Percentiles rank a stretch among this genome's conserved stretches.
These are phyloP conservation scores for Botrytis byssoidea DNA, from an alignment of 2,329 filamentous ascomycete species.

Conservation along the genomic window DNA sequence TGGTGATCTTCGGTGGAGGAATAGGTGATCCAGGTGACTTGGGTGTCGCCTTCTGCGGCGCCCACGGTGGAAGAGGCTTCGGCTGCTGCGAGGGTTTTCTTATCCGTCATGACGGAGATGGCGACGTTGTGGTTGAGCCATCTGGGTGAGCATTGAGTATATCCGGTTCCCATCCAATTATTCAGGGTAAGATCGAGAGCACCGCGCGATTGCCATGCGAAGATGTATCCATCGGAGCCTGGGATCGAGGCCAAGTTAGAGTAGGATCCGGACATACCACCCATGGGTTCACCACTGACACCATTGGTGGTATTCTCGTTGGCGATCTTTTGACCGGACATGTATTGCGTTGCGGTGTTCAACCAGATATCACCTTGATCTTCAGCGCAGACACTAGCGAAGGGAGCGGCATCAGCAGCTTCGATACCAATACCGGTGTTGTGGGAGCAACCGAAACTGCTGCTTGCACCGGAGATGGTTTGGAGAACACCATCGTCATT, in stretches of 20 bases:
- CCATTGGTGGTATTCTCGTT: conserved; percentile 63
- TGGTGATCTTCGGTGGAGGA: conserved; percentile 51
- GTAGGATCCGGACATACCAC: conserved; percentile 63
- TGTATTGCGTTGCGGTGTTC: conserved; percentile 58
- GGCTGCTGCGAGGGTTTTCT: conserved; percentile 53
- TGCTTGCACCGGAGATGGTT: conserved; percentile 49
- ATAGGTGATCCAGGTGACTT: conserved; percentile 59
- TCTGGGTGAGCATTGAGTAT: conserved; percentile 45
- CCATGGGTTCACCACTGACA: conserved; percentile 55
- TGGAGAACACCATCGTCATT: conserved; percentile 49
- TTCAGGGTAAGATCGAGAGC: conserved; percentile 54
- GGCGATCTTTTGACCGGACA: conserved; percentile 59
- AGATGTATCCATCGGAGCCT: conserved; percentile 54
- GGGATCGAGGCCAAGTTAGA: conserved; percentile 55
- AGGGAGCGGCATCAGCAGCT: conserved; percentile 49
- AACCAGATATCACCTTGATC: conserved; percentile 64
- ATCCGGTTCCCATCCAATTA: conserved; percentile 57
- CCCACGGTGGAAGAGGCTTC: conserved; percentile 56
- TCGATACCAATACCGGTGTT: conserved; percentile 65
- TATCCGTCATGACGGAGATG: conserved; percentile 55
- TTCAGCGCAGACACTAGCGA: conserved; percentile 48
- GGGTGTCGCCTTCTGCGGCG: conserved; percentile 52
- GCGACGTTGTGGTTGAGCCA: conserved; percentile 55
- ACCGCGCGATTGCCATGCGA: conserved; percentile 61
- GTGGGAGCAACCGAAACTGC: conserved; percentile 61